Evolutionary conservation across 768 basidiomycete species (phyloP), one percentile per base, ranked within the genome.

Genomic region (Mycena galopus): DNA sequence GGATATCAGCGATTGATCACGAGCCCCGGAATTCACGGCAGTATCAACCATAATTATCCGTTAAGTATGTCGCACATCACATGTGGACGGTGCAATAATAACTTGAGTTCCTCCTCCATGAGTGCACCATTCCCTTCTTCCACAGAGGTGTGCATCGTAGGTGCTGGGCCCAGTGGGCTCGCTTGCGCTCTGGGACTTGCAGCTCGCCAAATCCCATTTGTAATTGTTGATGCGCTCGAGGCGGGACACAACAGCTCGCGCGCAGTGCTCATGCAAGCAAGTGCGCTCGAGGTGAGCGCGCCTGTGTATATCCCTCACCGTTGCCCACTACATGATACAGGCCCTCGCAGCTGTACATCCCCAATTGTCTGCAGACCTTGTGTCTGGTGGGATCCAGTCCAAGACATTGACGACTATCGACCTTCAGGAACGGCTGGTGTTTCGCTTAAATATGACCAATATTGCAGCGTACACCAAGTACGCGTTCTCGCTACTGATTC

Each of bases 211-310:
- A 25, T 84, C 81, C 4, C 78, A 12, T 75, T 88, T 27, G 69
- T 81, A 12, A 74, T 88, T 11, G 85, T 87, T 0, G 87, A 88
- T 53, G 81, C 82, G 17, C 27, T 80, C 6, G 30, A 62, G 0
- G 65, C 80, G n/a, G 84, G 82, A 2, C 72, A 81, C 51, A 82
- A 82, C 58, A 73, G 71, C 23, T 87, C 87, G 10, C 84, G 87
- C 21, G 86, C 87, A 0, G 58, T 83, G 4, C 77, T 82, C 12
- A 70, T 88, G 29, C 87, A 88, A 67, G 82, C 87, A 12, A 82
- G 82, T 53, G 87, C 87, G 10, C 77, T 88, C n/a, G 87, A 88
- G 77, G 87, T 83, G 67, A 29, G 80, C 62, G 14, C 32, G 14
- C 6, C 51, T 50, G 17, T 44, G 7, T 44, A 11, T 33, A 63